Conservation (phyloP, 305 asterid genomes). For the Rubia peregrina region DNA sequence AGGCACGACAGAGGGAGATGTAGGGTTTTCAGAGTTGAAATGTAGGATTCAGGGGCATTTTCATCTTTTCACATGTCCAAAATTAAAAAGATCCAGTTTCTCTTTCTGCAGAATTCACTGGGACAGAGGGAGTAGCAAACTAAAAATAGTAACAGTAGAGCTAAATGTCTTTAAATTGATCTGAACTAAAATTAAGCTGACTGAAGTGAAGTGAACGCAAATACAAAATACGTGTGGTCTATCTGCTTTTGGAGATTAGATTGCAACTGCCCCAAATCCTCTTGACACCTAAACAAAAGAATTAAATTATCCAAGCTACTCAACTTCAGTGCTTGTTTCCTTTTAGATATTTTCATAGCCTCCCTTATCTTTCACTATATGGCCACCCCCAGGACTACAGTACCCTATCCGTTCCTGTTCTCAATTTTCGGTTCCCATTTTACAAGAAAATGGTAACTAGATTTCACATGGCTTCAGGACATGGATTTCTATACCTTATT, state of each 20-base stretch:
- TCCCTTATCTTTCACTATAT: constrained; percentile 27
- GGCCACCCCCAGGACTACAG: constrained; percentile 23
- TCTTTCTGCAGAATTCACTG: no score
- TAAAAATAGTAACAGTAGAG: no score
- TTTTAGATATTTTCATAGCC: constrained; percentile 35
- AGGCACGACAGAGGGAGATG: no score
- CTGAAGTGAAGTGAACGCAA: neutral
- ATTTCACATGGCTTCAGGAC: neutral
- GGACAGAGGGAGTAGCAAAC: no score
- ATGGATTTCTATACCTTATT: neutral
- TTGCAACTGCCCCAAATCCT: constrained; percentile 64
- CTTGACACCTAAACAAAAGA: constrained; percentile 57
- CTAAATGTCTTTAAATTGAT: no score
- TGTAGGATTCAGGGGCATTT: no score
- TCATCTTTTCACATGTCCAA: no score
- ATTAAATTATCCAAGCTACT: constrained; percentile 46
- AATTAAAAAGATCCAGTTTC: no score
- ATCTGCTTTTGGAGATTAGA: constrained; percentile 30
- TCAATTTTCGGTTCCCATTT: neutral
- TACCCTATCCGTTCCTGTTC: constrained; percentile 30
- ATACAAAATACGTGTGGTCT: neutral
- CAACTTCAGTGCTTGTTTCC: constrained; percentile 27
- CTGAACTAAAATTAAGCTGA: no score
- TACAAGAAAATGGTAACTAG: neutral
- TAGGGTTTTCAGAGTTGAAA: no score